Conservation (phyloP, 768 basidiomycete genomes). For the Mycena latifolia region DNA sequence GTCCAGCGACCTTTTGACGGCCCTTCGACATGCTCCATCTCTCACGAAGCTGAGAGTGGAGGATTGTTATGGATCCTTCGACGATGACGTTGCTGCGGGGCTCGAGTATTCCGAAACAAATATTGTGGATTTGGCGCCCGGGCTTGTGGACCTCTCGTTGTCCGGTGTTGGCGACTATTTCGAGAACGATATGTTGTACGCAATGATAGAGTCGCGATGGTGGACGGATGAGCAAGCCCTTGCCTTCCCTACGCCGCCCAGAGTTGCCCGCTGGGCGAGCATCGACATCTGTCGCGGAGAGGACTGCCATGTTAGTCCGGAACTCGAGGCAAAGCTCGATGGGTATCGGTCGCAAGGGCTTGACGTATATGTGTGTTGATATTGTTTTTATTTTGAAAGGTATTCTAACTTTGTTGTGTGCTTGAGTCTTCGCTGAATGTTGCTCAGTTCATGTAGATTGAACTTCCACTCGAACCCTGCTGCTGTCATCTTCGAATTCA, state of each 20-base stretch:
- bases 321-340: constrained; percentile 1
- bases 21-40: constrained; percentile 14
- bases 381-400: too few species aligned
- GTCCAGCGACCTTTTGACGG: neutral
- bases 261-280: constrained; percentile 17
- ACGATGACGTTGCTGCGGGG: neutral
- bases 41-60: constrained; percentile 2
- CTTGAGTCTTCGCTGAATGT: too few species aligned
- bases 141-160: neutral
- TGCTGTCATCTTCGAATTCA: too few species aligned
- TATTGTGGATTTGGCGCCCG: constrained; percentile 3
- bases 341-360: constrained; percentile 21
- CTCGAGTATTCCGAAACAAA: constrained; percentile 7
- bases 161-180: neutral
- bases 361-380: neutral
- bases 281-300: neutral
- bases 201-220: constrained; percentile 27
- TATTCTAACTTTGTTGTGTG: too few species aligned
- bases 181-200: constrained; percentile 2
- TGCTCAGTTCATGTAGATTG: too few species aligned
- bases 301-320: neutral
- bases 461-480: too few species aligned
- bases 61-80: constrained; percentile 3
- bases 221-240: constrained; percentile 23
- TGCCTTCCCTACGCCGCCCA: constrained; percentile 5